These are phyloP conservation scores for Nematocida sp. DNA, from an alignment of 371 early-diverging fungal species.

Conservation along the genomic window DNA sequence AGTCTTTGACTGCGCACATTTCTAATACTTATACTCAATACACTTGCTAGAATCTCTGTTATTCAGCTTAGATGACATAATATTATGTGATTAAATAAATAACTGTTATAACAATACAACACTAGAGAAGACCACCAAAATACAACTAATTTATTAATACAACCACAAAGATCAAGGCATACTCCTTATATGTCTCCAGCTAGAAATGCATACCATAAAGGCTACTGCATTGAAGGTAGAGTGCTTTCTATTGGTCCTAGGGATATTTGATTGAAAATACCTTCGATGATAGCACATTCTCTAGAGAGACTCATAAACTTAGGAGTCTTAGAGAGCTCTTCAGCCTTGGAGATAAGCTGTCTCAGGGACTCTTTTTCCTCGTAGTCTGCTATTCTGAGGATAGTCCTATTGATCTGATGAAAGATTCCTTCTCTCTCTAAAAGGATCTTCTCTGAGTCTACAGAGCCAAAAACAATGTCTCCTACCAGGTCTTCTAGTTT, in stretches of 20 bases:
- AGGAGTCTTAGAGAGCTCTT: background rate
- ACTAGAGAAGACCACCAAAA: too few relatives aligned
- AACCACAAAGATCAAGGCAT: too few relatives aligned
- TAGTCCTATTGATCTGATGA: background rate
- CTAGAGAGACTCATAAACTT: background rate
- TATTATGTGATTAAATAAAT: too few relatives aligned
- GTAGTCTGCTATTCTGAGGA: conserved; percentile 1
- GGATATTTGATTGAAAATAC: background rate
- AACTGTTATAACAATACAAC: too few relatives aligned
- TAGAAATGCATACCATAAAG: too few relatives aligned
- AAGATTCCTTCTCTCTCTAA: background rate
- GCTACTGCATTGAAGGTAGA: background rate
- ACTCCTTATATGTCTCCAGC: too few relatives aligned
- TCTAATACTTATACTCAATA: too few relatives aligned
- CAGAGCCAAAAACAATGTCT: background rate
- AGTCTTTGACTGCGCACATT: background rate
- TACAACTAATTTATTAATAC: too few relatives aligned
- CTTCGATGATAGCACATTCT: background rate
- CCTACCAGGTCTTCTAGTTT: conserved; percentile 28
- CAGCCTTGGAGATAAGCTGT: background rate
- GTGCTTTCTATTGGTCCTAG: background rate
- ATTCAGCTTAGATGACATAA: too few relatives aligned
- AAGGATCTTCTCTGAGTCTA: background rate
- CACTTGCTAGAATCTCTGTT: too few relatives aligned
- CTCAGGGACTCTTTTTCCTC: conserved; percentile 6